Evolutionary conservation across 2,329 filamentous ascomycete species (phyloP).

Genomic region (Fusarium tjaetaba): DNA sequence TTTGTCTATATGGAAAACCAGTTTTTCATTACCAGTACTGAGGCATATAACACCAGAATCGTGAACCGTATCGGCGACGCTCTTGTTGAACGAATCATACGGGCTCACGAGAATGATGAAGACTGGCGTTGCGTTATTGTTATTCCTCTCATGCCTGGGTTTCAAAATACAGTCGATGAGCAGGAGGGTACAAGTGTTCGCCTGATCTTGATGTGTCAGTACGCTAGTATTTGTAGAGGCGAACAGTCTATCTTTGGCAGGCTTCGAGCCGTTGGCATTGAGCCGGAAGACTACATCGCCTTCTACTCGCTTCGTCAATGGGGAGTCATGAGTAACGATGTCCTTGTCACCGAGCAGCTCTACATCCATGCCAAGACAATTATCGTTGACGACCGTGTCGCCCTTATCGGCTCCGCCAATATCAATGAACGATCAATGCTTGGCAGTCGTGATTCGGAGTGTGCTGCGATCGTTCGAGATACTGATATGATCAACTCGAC

Average conservation of each 20-base stretch:
- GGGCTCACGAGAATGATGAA: slow-evolving; percentile 84
- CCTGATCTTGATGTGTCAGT: slow-evolving; percentile 97
- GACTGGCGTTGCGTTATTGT: slow-evolving; percentile 91
- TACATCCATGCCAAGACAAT: slow-evolving; percentile 99
- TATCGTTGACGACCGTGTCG: slow-evolving; percentile 92
- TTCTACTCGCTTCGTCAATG: slow-evolving; percentile 94
- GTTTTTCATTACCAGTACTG: slow-evolving; percentile 94
- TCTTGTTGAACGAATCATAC: slow-evolving; percentile 88
- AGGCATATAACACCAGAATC: slow-evolving; percentile 87
- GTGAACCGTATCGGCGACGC: slow-evolving; percentile 95
- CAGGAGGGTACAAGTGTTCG: slow-evolving; percentile 95
- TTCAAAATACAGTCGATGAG: slow-evolving; percentile 94
- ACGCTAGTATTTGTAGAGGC: slow-evolving; percentile 92
- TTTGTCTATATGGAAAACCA: slow-evolving; percentile 99
- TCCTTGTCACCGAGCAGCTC: slow-evolving; percentile 91
- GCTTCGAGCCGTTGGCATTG: slow-evolving; percentile 80
- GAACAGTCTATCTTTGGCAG: slow-evolving; percentile 92
- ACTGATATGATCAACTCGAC: slow-evolving; percentile 91
- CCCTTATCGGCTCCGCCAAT: slow-evolving; percentile 95
- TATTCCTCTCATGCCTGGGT: slow-evolving; percentile 97
- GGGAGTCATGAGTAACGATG: slow-evolving; percentile 88
- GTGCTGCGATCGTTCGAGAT: slow-evolving; percentile 89
- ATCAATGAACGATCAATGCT: slow-evolving; percentile 98
- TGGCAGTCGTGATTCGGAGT: slow-evolving; percentile 90
- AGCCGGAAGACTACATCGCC: slow-evolving; percentile 93